phyloP scores from a whole-genome alignment of 2,329 filamentous ascomycete species.

The Penicillium crustosum region DNA sequence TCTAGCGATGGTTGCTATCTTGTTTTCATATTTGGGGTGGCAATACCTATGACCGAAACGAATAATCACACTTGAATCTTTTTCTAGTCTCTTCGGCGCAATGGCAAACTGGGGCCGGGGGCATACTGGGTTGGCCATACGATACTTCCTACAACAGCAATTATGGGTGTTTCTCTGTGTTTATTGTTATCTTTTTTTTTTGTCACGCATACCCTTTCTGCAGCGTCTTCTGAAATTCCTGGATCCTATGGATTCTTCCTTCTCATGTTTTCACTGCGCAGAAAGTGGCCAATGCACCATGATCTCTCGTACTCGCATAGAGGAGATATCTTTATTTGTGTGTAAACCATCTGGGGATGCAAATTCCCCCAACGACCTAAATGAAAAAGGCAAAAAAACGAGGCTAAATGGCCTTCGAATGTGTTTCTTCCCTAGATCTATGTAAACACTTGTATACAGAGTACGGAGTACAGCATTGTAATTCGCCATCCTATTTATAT shows the following conservation, averaged over 20 bases:
- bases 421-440: neutral
- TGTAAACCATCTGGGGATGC: conserved; percentile 20
- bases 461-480: neutral
- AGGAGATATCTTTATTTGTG: conserved; percentile 3
- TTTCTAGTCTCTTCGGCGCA: conserved; percentile 27
- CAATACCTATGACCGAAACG: conserved; percentile 27
- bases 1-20: conserved; percentile 24
- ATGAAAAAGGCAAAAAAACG: conserved; percentile 28
- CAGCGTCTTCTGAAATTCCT: conserved; percentile 24
- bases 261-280: conserved; percentile 8
- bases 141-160: conserved; percentile 24
- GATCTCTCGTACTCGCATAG: neutral
- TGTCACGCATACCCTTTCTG: conserved; percentile 23
- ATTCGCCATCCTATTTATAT: neutral
- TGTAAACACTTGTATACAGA: neutral
- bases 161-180: conserved; percentile 23
- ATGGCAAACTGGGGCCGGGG: conserved; percentile 26
- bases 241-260: conserved; percentile 14
- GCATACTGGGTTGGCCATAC: conserved; percentile 25
- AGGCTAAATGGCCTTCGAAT: conserved; percentile 18
- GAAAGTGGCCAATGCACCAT: conserved; percentile 7
- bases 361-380: conserved; percentile 11
- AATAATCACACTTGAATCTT: conserved; percentile 24
- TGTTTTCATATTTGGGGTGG: conserved; percentile 24
- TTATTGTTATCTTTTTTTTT: conserved; percentile 10